Evolutionary conservation across 257 asterid genomes (phyloP).

Genomic region (Jacaranda mimosifolia): DNA sequence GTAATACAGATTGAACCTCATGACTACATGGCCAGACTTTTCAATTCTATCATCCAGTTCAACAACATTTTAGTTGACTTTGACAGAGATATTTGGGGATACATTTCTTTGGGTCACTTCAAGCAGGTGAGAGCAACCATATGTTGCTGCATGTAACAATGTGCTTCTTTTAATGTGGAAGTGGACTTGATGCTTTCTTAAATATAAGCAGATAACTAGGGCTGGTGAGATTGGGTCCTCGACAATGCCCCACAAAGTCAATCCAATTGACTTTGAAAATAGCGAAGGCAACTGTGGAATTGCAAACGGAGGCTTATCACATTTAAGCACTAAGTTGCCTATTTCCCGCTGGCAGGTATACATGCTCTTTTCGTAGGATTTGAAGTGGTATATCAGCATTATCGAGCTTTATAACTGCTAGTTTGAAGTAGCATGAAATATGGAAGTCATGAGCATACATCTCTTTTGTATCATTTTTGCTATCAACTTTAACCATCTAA

Average conservation of each 20-base stretch:
- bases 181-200: slow-evolving; percentile 5
- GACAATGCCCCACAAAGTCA: slow-evolving; percentile 96
- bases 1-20: slow-evolving; percentile 83
- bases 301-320: slow-evolving; percentile 73
- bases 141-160: slow-evolving; percentile 2
- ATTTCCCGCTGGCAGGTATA: slow-evolving; percentile 92
- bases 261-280: slow-evolving; percentile 92
- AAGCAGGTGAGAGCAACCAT: slow-evolving; percentile 66
- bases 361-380: slow-evolving; percentile 12
- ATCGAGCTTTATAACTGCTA: background rate
- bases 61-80: slow-evolving; percentile 84
- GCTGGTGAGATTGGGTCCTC: slow-evolving; percentile 94
- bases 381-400: background rate
- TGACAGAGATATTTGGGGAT: slow-evolving; percentile 86
- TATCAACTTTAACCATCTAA: slow-evolving; percentile 24
- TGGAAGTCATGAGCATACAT: background rate
- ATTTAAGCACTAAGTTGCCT: slow-evolving; percentile 79
- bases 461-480: background rate
- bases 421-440: no score
- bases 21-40: slow-evolving; percentile 88
- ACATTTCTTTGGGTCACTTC: slow-evolving; percentile 82
- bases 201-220: slow-evolving; percentile 70
- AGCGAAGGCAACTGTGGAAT: slow-evolving; percentile 87
- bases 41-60: slow-evolving; percentile 70
- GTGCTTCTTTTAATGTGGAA: slow-evolving; percentile 1